phyloP scores from a whole-genome alignment of 2,329 filamentous ascomycete genomes.

The Periconia macrospinosa region DNA sequence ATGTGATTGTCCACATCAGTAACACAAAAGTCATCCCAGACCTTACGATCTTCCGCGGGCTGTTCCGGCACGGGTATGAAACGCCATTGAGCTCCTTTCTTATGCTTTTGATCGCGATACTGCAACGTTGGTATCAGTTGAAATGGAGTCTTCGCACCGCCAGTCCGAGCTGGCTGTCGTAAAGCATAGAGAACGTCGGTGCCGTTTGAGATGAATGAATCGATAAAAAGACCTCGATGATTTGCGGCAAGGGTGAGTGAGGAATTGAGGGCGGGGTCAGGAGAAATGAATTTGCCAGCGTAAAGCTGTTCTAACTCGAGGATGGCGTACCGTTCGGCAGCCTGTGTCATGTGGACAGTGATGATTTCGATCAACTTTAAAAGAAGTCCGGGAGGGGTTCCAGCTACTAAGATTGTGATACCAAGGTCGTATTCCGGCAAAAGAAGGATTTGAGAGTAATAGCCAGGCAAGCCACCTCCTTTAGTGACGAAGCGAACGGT shows the following conservation, averaged over 20 bases:
- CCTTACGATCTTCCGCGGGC: conserved; percentile 3
- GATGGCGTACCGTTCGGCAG: conserved; percentile 37
- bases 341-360: conserved; percentile 29
- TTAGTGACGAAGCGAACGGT: conserved; percentile 52
- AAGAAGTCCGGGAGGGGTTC: conserved; percentile 21
- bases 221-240: conserved; percentile 30
- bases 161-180: conserved; percentile 1
- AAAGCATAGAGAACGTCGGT: conserved; percentile 23
- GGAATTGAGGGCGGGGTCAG: conserved; percentile 25
- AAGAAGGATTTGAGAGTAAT: conserved; percentile 43
- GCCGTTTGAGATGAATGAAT: conserved; percentile 32
- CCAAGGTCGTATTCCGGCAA: conserved; percentile 50
- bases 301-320: conserved; percentile 29
- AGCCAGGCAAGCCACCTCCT: conserved; percentile 47
- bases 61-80: conserved; percentile 20
- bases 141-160: conserved; percentile 13
- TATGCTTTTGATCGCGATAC: conserved; percentile 25
- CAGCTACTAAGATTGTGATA: conserved; percentile 45
- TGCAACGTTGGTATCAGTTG: conserved; percentile 28
- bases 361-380: conserved; percentile 31
- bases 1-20: conserved; percentile 32
- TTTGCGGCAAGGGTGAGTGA: conserved; percentile 28
- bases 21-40: conserved; percentile 43
- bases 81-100: conserved; percentile 42
- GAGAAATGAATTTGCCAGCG: conserved; percentile 26